Base-by-base conservation (phyloP, 2,329 filamentous ascomycete species). In the Nemania sp. region DNA sequence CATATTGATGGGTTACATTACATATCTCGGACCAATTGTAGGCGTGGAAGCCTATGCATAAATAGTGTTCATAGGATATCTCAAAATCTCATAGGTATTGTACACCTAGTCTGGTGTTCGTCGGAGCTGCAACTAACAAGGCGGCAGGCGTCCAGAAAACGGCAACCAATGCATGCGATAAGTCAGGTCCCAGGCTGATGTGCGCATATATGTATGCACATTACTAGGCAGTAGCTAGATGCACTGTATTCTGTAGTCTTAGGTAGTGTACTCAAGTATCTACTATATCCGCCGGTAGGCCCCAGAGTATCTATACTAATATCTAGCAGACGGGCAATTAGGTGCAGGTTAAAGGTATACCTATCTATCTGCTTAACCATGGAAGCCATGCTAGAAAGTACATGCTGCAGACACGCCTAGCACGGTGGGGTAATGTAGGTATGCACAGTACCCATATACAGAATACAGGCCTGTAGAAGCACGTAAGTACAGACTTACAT, bases 101-200 rank as follows among this genome's bases (percentile, higher is more conserved):
- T 24, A 5, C 22, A 45, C 45, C 32, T 15, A 59, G 49, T 65
- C 59, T 64, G 60, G 56, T 68, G 67, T 72, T 74, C 71, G 68
- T 71, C 62, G 67, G 51, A 56, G 56, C 73, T 75, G 74, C 70
- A 72, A 72, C 70, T 38, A 68, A 54, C 69, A 72, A 43, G 60
- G 66, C 64, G 60, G 61, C 62, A 67, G 70, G 60, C 66, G 70
- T 72, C 58, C 64, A 75, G 72, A 74, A 74, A 70, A 75, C 77
- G 77, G 77, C 77, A 77, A 71, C 77, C 78, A 78, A 79, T 79
- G 79, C 79, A 79, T 78, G 77, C 77, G 76, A 72, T 74, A 74
- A 76, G 75, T 72, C 77, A 78, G 76, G 76, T 74, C 74, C 75
- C 73, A 73, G 68, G 70, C 60, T 73, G 65, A 69, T 65, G 64